These are phyloP conservation scores for Xylaria acuta DNA, from an alignment of 495 filamentous ascomycete species.

Conservation along the genomic window DNA sequence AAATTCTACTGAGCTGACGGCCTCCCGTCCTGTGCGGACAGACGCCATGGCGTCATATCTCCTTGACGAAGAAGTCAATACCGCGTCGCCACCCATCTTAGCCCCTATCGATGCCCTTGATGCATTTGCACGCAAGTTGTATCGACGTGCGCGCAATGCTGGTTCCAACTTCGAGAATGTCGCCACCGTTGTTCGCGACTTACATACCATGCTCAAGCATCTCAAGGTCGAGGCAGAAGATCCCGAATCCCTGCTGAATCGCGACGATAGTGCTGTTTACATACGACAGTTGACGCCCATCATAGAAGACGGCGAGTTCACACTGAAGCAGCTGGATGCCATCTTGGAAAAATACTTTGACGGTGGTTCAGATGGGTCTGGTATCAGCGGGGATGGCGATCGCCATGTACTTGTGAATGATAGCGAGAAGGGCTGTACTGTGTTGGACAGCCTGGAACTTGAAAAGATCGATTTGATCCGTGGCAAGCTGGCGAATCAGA, in stretches of 20 bases:
- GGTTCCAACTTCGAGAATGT: slow-evolving; percentile 47
- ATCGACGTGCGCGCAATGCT: slow-evolving; percentile 46
- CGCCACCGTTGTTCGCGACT: slow-evolving; percentile 46
- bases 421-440: slow-evolving; percentile 39
- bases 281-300: slow-evolving; percentile 50
- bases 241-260: slow-evolving; percentile 54
- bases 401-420: slow-evolving; percentile 30
- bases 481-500: slow-evolving; percentile 47
- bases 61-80: slow-evolving; percentile 1
- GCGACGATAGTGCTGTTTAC: slow-evolving; percentile 44
- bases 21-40: not conserved
- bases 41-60: slow-evolving; percentile 30
- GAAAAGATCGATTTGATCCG: slow-evolving; percentile 47
- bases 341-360: slow-evolving; percentile 50
- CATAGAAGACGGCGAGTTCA: slow-evolving; percentile 56
- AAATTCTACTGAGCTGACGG: not conserved
- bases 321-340: slow-evolving; percentile 54
- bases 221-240: slow-evolving; percentile 57
- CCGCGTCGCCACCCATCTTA: slow-evolving; percentile 27
- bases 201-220: slow-evolving; percentile 56
- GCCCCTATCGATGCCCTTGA: slow-evolving; percentile 50
- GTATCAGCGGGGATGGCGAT: slow-evolving; percentile 24
- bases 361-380: slow-evolving; percentile 21
- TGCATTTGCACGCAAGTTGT: slow-evolving; percentile 47
- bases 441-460: slow-evolving; percentile 38